Evolutionary conservation across 2,329 filamentous ascomycete genomes (phyloP), one percentile per base, ranked within the genome.

Genomic region (Fusarium fujikuroi): DNA sequence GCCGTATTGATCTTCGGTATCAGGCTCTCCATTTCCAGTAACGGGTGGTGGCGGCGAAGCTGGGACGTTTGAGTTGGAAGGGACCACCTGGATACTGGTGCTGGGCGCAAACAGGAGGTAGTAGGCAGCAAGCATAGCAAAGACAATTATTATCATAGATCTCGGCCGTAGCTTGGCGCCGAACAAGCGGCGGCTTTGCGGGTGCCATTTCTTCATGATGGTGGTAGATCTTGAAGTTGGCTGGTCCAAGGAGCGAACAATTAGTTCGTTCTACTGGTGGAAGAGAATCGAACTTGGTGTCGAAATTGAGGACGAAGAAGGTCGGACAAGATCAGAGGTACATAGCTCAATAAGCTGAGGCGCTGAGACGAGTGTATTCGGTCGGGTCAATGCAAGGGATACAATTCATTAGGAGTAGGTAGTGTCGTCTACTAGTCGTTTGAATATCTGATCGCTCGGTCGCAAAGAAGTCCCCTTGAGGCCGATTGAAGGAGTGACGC

Each of bases 71-170:
- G 62, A 40, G 66, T 50, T 59, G 60, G 66, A 65, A 19, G 75
- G 81, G 15, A 84, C 82, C 28, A 83, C 80, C 54, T 78, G 82
- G 43, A 83, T 76, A 28, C 73, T 77, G 15, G 79, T 75, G 19
- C 76, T 69, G 19, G 82, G 79, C 25, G 79, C 79, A 67, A 85
- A 81, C 25, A 86, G 69, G 47, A 86, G 70, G 74, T 83, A 85
- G 73, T 86, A 87, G 39, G 85, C 80, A n/a, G 82, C 80, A 25
- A 83, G 72, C 40, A 82, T 76, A 36, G 82, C 83, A 28, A 86
- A 64, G 37, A 79, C 78, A 30, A 86, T 76, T 40, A 86, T 72
- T 15, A 87, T 71, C 36, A 87, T 70, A 43, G 82, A 80, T 76
- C 81, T 84, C 60, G 84, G 83, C 66, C 85, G 80, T 50, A 84